Evolutionary conservation across 2,329 filamentous ascomycete genomes (phyloP).

Genomic region (Lojkania enalia): DNA sequence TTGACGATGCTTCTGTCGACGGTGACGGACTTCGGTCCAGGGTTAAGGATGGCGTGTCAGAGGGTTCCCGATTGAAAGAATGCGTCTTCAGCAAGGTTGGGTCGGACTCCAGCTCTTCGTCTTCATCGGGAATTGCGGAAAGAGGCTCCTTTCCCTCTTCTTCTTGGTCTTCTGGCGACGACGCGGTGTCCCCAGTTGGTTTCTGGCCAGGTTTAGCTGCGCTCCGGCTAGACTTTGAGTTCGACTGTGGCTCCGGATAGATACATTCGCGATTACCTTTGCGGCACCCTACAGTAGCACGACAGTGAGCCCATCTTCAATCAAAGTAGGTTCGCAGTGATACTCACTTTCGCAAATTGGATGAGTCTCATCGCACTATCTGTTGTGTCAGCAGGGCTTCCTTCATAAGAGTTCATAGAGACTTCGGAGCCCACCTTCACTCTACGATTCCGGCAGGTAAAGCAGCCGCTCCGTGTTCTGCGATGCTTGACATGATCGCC

Average conservation of each 20-base stretch:
- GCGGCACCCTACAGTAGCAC: conserved; percentile 66
- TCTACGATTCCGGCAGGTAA: conserved; percentile 83
- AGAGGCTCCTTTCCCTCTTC: conserved; percentile 45
- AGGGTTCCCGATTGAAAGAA: conserved; percentile 35
- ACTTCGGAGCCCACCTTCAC: conserved; percentile 80
- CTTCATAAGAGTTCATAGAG: too few relatives aligned
- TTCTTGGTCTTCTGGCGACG: conserved; percentile 57
- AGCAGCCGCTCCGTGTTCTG: conserved; percentile 91
- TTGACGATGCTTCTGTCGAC: conserved; percentile 53
- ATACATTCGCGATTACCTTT: conserved; percentile 90
- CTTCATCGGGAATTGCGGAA: conserved; percentile 52
- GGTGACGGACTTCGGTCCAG: conserved; percentile 57
- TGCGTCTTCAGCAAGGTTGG: conserved; percentile 22
- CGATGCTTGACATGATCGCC: conserved; percentile 85
- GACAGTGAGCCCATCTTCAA: conserved; percentile 17
- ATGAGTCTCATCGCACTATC: conserved; percentile 84
- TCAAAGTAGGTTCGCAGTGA: conserved; percentile 10
- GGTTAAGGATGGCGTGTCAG: conserved; percentile 45
- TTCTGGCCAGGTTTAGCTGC: conserved; percentile 50
- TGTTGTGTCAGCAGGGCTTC: conserved; percentile 10
- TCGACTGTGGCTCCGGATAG: conserved; percentile 73
- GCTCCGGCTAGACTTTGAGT: conserved; percentile 53
- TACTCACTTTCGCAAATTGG: conserved; percentile 77
- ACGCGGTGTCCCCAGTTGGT: conserved; percentile 51
- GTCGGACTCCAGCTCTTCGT: conserved; percentile 40